Conservation (phyloP, 164 flowering plant species). For the Platanus orientalis region DNA sequence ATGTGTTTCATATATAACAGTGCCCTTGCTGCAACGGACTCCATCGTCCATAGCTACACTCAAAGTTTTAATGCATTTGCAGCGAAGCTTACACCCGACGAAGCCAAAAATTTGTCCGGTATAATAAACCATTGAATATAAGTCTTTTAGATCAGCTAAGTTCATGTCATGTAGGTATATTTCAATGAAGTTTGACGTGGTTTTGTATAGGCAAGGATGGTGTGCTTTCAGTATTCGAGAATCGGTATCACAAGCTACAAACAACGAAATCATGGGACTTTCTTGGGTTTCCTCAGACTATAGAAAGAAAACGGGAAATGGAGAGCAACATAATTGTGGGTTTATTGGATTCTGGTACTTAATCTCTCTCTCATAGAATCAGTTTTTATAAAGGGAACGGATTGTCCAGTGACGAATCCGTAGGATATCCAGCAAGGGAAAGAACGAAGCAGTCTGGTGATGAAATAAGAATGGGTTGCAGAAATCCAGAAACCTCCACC, state of each 20-base stretch:
- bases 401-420: no score
- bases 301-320: constrained; percentile 29
- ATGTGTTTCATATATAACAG: not conserved
- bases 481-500: no score
- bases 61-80: not conserved
- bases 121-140: constrained; percentile 14
- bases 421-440: no score
- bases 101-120: not conserved
- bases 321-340: constrained; percentile 62
- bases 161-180: not conserved
- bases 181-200: no score
- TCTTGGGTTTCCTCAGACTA: constrained; percentile 47
- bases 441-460: no score
- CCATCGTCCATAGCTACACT: not conserved
- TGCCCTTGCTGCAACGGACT: not conserved
- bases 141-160: not conserved
- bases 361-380: no score
- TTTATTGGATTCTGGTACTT: constrained; percentile 66
- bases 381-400: no score
- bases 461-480: no score
- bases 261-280: constrained; percentile 90
- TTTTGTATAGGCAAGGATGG: constrained; percentile 34
- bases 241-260: constrained; percentile 49
- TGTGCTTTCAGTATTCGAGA: constrained; percentile 52
- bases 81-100: not conserved